Percentiles rank a stretch among this genome's conserved stretches.
These are phyloP conservation scores for Saccharomyces hybrid DNA, from an alignment of 1,139 yeast genomes.

Conservation along the genomic window DNA sequence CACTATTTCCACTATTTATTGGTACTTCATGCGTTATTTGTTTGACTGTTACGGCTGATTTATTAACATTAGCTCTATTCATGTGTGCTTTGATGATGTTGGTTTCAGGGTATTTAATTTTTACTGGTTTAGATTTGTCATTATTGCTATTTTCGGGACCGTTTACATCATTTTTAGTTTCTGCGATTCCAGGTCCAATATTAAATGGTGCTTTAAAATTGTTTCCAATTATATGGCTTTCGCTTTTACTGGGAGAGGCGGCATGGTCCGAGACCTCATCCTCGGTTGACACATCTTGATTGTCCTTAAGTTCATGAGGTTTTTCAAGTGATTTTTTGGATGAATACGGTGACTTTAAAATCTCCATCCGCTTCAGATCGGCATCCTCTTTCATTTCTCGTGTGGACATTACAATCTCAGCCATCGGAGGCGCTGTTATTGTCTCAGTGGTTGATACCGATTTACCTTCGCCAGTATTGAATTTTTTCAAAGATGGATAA, in stretches of 20 bases:
- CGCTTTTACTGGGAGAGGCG: too few relatives aligned
- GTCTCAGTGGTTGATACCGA: too few relatives aligned
- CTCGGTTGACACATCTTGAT: background rate
- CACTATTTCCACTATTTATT: background rate
- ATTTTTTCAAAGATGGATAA: background rate
- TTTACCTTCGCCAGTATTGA: background rate
- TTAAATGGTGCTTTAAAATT: background rate
- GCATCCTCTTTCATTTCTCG: background rate
- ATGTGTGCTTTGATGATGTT: background rate
- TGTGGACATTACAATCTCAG: background rate
- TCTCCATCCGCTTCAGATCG: background rate
- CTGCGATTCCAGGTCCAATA: background rate
- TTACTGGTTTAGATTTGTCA: background rate
- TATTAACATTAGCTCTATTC: background rate
- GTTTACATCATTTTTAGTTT: background rate
- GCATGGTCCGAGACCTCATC: background rate
- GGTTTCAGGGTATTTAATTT: background rate
- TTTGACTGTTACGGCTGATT: background rate
- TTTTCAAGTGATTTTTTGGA: background rate
- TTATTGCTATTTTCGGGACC: background rate
- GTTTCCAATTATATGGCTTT: background rate
- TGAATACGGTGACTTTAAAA: background rate
- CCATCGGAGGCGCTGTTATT: background rate
- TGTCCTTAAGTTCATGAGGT: background rate
- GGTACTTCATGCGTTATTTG: background rate